Conservation (phyloP, 75 land plant genomes). For the Chamaecyparis obtusa region DNA sequence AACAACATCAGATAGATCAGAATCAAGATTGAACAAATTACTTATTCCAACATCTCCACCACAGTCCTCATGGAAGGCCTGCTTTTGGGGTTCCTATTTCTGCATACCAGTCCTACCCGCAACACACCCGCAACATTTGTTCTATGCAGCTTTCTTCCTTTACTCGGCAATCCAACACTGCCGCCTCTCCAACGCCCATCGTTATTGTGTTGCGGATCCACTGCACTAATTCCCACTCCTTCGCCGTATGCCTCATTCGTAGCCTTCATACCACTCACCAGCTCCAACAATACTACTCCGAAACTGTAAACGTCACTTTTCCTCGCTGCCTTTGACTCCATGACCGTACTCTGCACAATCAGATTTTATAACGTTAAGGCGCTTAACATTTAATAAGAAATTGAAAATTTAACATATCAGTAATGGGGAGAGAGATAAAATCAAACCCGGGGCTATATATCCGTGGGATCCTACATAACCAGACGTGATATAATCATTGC, state of each 20-base stretch:
- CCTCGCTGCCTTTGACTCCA: conserved; percentile 11
- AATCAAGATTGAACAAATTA: too few species aligned
- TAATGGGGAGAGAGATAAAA: not conserved
- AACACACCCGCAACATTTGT: conserved; percentile 25
- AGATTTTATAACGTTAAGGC: not conserved
- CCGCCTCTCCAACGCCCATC: not conserved
- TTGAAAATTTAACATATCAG: not conserved
- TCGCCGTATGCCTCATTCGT: conserved; percentile 12
- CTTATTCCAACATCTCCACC: too few species aligned
- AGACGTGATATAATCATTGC: not conserved
- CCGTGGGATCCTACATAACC: conserved; percentile 32
- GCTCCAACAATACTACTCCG: conserved; percentile 24
- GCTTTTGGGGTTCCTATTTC: conserved; percentile 19
- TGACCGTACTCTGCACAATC: conserved; percentile 11
- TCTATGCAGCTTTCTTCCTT: conserved; percentile 10
- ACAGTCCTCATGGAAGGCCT: conserved; percentile 27
- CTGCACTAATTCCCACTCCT: conserved; percentile 7
- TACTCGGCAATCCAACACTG: conserved; percentile 10
- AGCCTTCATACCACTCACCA: conserved; percentile 15
- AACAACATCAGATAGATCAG: too few species aligned
- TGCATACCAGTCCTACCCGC: conserved; percentile 30
- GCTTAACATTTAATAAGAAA: too few species aligned
- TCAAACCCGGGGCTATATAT: conserved; percentile 39
- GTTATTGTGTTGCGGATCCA: conserved; percentile 13
- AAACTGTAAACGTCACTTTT: conserved; percentile 26